Percentiles rank a stretch among this genome's conserved stretches.
Evolutionary conservation across 495 filamentous ascomycete genomes (phyloP).

Genomic region (Aspergillus biplanus): DNA sequence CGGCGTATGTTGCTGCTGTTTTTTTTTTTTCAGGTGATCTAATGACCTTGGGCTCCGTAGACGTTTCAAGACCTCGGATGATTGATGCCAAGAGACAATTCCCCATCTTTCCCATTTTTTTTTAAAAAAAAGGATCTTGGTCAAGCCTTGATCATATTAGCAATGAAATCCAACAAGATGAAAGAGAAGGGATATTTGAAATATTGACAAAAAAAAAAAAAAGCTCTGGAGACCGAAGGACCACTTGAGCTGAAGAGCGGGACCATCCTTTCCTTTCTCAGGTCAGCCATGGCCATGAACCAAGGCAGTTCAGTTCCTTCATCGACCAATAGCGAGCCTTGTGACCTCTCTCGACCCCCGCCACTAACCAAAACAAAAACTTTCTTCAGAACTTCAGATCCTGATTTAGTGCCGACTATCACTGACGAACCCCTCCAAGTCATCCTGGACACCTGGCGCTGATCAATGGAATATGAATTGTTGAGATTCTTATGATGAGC

Average conservation of each 20-base stretch:
- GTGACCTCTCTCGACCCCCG: not conserved
- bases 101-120: too few species aligned
- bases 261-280: not conserved
- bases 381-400: not conserved
- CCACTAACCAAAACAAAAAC: not conserved
- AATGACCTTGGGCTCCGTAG: too few species aligned
- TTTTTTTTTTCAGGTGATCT: too few species aligned
- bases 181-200: not conserved
- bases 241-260: conserved; percentile 1
- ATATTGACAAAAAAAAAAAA: not conserved
- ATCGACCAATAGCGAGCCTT: too few species aligned
- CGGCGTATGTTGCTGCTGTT: too few species aligned
- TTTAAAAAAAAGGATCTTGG: too few species aligned
- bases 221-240: not conserved
- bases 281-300: not conserved
- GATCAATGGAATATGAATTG: too few species aligned
- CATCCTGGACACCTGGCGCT: not conserved
- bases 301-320: too few species aligned
- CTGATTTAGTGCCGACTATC: not conserved
- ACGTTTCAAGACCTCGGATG: too few species aligned
- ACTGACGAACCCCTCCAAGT: not conserved
- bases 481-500: too few species aligned
- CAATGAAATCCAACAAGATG: not conserved
- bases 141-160: too few species aligned
- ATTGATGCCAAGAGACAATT: too few species aligned